Evolutionary conservation across 371 early-diverging fungal species (phyloP), one percentile per base, ranked within the genome.

Genomic region (Haplosporangium sp.): DNA sequence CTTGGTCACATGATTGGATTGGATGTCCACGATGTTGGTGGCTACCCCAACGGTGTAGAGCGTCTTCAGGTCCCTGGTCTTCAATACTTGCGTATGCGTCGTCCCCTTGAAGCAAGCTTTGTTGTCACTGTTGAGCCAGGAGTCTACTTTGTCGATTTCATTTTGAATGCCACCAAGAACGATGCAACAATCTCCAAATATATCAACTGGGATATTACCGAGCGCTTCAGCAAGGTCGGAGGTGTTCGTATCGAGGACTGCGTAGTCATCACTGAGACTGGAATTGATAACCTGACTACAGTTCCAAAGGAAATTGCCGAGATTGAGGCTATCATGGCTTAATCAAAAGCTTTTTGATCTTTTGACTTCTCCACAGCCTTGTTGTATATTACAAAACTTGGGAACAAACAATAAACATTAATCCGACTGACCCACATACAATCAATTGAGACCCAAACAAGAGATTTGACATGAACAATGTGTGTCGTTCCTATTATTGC

Each of bases 51-150:
- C 38, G 96, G 96, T 64, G 91, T 89, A 20, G 86, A 86, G 66
- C 91, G 96, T 60, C 92, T 96, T 74, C 84, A 91, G 64, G 92
- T 86, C 15, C 96, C 96, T 17, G 95, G 97, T 4, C 86, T 95
- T 67, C 90, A 93, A 61, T 91, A 96, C 82, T 85, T 98, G 71
- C 92, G 98, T 45, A 92, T 96, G 90, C 92, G 96, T 52, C 91
- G 98, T 74, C 84, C 83, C 11, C 88, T 98, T 59, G 86, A 88
- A 66, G 82, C 90, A 19, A 93, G 94, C 39, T 95, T 96, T 90
- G 94, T 92, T 13, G 93, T 98, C 48, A 98, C 98, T 15, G 95
- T 96, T 42, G 98, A 98, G 84, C 98, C 98, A 37, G 98, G 98
- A 87, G 88, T 90, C 63, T 92, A 90, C 75, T 90, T 91, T 70